phyloP scores from a whole-genome alignment of 2,329 filamentous ascomycete species.

The Cladophialophora chaetospira region DNA sequence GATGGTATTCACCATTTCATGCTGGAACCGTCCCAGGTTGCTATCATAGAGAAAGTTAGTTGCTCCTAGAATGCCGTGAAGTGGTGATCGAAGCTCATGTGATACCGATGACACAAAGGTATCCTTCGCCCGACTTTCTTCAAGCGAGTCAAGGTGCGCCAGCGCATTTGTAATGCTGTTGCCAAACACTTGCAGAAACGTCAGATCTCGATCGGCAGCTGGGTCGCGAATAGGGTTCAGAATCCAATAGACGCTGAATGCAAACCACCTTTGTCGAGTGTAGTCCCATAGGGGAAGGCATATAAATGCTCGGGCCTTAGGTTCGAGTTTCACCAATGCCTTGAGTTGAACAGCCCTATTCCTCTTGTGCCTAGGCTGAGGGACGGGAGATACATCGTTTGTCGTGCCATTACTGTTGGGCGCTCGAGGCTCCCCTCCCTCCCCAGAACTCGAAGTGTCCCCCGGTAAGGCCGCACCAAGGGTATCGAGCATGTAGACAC shows the following conservation, averaged over 20 bases:
- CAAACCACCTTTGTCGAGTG: conserved; percentile 36
- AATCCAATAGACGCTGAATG: conserved; percentile 37
- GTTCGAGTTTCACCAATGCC: conserved; percentile 1
- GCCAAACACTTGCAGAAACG: conserved; percentile 39
- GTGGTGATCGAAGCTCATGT: conserved; percentile 41
- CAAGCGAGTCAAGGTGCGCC: conserved; percentile 20
- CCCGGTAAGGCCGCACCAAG: background rate
- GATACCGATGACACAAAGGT: conserved; percentile 40
- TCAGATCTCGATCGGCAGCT: conserved; percentile 35
- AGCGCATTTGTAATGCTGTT: conserved; percentile 43
- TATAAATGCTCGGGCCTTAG: conserved; percentile 21
- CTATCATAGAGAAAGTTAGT: conserved; percentile 40
- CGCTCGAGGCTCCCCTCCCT: background rate
- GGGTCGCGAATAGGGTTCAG: conserved; percentile 35
- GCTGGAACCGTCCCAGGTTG: conserved; percentile 35
- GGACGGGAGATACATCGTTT: background rate
- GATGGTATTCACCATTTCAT: conserved; percentile 40
- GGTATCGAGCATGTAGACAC: background rate
- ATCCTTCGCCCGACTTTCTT: conserved; percentile 41
- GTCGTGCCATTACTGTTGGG: background rate
- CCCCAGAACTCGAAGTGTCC: conserved; percentile 2
- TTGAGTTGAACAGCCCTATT: background rate
- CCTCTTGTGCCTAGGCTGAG: background rate
- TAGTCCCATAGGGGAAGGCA: conserved; percentile 41
- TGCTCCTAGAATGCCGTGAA: conserved; percentile 42